Percentiles rank a stretch among this genome's conserved stretches.
Evolutionary conservation across 768 basidiomycete genomes (phyloP).

Genomic region (Leccinum pellstonianum): DNA sequence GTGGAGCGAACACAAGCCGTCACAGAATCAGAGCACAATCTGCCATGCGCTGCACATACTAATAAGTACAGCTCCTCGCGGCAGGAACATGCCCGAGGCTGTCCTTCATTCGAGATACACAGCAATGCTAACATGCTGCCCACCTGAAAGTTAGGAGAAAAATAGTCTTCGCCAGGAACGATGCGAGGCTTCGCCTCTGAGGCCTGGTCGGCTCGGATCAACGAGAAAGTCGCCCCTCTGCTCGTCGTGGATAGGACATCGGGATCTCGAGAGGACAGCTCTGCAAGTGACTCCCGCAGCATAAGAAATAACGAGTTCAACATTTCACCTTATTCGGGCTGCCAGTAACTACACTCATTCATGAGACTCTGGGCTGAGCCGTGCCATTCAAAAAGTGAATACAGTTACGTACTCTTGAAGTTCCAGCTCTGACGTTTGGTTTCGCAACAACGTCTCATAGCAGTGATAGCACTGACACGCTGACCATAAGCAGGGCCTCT

Average conservation of each 20-base stretch:
- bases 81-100: slow-evolving; percentile 61
- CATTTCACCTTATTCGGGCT: slow-evolving; percentile 43
- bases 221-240: slow-evolving; percentile 44
- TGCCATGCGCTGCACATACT: background rate
- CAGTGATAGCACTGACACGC: background rate
- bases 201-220: background rate
- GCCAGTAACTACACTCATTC: background rate
- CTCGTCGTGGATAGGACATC: slow-evolving; percentile 39
- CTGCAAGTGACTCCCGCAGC: slow-evolving; percentile 57
- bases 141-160: slow-evolving; percentile 26
- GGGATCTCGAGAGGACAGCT: slow-evolving; percentile 47
- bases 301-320: slow-evolving; percentile 4
- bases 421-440: background rate
- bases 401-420: too few relatives aligned
- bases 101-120: slow-evolving; percentile 22
- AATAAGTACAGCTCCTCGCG: slow-evolving; percentile 30
- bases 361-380: background rate
- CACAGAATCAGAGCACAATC: background rate
- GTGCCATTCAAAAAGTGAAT: too few relatives aligned
- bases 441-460: background rate
- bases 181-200: background rate
- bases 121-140: slow-evolving; percentile 43
- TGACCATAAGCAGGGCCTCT: background rate
- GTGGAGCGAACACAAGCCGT: slow-evolving; percentile 57
- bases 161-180: slow-evolving; percentile 8